Evolutionary conservation across 2,329 filamentous ascomycete species (phyloP), one percentile per base, ranked within the genome.

Genomic region (Diaporthe vexans): DNA sequence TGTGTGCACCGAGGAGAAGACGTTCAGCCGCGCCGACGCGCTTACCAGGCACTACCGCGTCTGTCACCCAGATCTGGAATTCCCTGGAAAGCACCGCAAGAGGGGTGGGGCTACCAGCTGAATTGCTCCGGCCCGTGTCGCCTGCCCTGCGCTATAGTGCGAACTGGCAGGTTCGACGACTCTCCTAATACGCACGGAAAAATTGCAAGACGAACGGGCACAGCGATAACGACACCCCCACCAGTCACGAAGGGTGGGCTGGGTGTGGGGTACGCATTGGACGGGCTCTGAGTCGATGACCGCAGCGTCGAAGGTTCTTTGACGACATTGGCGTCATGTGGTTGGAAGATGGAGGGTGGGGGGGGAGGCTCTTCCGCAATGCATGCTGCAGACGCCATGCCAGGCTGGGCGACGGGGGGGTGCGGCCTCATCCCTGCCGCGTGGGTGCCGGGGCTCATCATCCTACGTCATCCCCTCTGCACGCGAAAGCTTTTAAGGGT

Each of bases 1-100:
- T 76, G 86, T 98, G 63, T 99, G 97, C 84, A 95, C 94, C 1
- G 95, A 98, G 79, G 96, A 98, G 81, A 98, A 98, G 89, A 97
- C 95, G 0, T 99, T 99, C 81, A 98, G 95, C 79, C 92, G 97
- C 74, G 97, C 96, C 77, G 97, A 99, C 85, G 97, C 97, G 1
- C 88, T 98, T 63, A 98, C 96, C 19, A 89, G 97, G 75, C 97
- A 99, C 82, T 97, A 98, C 89, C 92, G 95, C 48, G 95, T 98
- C 65, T 96, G 97, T 77, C 96, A 98, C 83, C 95, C 96, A 0
- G 94, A 98, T 76, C 89, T 96, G 73, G 93, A 95, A 76, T 92
- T 94, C 78, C 92, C 93, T n/a, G 93, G 94, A 78, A 90, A 90
- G 82, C 86, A 88, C 67, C 82, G 85, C 61, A 82, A 82, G 76